Base-by-base conservation (phyloP, 2,329 filamentous ascomycete genomes). In the Alternaria arborescens region DNA sequence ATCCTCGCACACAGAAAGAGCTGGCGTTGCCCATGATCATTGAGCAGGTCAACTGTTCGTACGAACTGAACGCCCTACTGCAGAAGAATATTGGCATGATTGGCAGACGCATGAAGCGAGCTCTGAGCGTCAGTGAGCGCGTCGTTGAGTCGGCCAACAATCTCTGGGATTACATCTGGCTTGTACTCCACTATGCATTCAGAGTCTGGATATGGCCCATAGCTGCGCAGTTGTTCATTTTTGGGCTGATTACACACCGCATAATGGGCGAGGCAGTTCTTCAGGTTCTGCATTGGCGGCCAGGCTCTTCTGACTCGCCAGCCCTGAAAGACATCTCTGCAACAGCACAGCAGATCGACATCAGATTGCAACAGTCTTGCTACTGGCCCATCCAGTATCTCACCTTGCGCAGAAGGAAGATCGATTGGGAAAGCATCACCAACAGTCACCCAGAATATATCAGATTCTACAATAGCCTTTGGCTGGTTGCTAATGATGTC, bases 371-470 rank as follows among this genome's bases (percentile, higher is more conserved):
- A 76, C 95, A 99, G 76, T 98, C 98, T 75, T 98, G 94, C 79
- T 99, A 99, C 78, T 98, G 94, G 94, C 96, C 95, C 2, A 93
- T 97, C 79, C 94, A 99, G 77, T 97, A 98, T 75, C 86, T 94
- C 43, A 98, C 93, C 16, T 80, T 99, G 47, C 90, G 94, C n/a
- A 89, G 92, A 73, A 86, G 94, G 40, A 96, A 97, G 75, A 89
- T 90, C 64, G 93, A 97, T 70, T 98, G 95, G 94, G 92, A 93
- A 60, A 98, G 94, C 76, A 91, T 98, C 56, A 97, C 94, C 0
- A 95, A 91, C 48, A 97, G 91, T 71, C 94, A 99, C 78, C 93
- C 94, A 0, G 95, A 99, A 78, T 99, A 99, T 77, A 99, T 99
- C 68, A 91, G 95, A 16, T 99, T 99, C 80, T 99, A 98, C 82